phyloP scores from a whole-genome alignment of 495 filamentous ascomycete species.

The Penicillium robsamsonii region DNA sequence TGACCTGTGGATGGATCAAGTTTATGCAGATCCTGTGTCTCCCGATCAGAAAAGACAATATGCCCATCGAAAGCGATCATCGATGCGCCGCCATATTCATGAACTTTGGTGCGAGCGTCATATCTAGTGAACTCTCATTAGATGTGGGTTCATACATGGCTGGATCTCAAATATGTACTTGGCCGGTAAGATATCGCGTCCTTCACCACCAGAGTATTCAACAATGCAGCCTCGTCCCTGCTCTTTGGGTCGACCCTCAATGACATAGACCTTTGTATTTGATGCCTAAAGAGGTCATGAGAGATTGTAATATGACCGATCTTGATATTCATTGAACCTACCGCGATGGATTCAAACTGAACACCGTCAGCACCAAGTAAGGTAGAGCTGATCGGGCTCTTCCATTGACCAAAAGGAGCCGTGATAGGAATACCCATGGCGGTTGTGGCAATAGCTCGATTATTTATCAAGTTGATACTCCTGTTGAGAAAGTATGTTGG shows the following conservation, averaged over 20 bases:
- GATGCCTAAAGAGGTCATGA: slow-evolving; percentile 7
- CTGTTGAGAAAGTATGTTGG: too few relatives aligned
- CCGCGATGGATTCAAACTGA: slow-evolving; percentile 13
- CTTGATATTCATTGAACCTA: not conserved
- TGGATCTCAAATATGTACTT: slow-evolving; percentile 17
- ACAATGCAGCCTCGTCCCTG: slow-evolving; percentile 34
- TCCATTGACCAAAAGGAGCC: slow-evolving; percentile 40
- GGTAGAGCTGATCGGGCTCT: slow-evolving; percentile 31
- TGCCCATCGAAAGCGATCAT: slow-evolving; percentile 23
- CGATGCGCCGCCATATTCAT: slow-evolving; percentile 45
- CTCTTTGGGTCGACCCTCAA: slow-evolving; percentile 33
- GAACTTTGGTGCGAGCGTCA: slow-evolving; percentile 29
- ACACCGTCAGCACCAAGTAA: slow-evolving; percentile 13
- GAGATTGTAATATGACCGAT: slow-evolving; percentile 15
- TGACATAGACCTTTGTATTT: slow-evolving; percentile 31
- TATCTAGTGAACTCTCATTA: not conserved
- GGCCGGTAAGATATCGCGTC: slow-evolving; percentile 34
- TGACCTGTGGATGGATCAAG: slow-evolving; percentile 24
- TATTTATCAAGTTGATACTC: too few relatives aligned
- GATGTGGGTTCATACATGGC: not conserved
- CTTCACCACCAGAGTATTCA: slow-evolving; percentile 16
- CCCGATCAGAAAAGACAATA: slow-evolving; percentile 39
- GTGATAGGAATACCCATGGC: not conserved
- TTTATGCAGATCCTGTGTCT: slow-evolving; percentile 30
- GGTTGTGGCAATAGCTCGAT: not conserved